Conservation (phyloP, 441 rosid genomes). For the Kokia cookei region DNA sequence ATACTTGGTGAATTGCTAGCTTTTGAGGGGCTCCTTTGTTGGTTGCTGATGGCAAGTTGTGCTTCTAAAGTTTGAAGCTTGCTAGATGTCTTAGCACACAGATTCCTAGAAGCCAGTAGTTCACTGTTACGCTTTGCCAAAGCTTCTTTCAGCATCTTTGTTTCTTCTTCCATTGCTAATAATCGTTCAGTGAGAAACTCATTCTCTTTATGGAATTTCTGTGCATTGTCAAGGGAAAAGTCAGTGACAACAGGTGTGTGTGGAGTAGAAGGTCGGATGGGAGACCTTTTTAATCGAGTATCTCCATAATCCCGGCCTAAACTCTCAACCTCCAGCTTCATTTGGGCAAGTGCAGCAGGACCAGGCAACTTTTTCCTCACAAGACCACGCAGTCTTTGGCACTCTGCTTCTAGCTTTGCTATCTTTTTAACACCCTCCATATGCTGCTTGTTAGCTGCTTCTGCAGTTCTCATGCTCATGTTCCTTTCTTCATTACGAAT, state of each 20-base stretch:
- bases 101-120: slow-evolving; percentile 79
- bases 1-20: slow-evolving; percentile 74
- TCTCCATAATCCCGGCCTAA: slow-evolving; percentile 84
- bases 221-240: slow-evolving; percentile 60
- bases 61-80: slow-evolving; percentile 76
- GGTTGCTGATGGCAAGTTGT: slow-evolving; percentile 36
- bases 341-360: slow-evolving; percentile 98
- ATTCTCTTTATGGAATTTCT: slow-evolving; percentile 69
- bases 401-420: slow-evolving; percentile 87
- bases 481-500: slow-evolving; percentile 97
- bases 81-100: slow-evolving; percentile 73
- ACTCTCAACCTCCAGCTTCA: slow-evolving; percentile 93
- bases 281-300: slow-evolving; percentile 63
- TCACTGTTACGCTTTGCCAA: slow-evolving; percentile 89
- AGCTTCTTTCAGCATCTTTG: slow-evolving; percentile 97
- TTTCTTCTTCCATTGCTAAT: slow-evolving; percentile 86
- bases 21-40: slow-evolving; percentile 49
- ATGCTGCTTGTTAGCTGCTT: slow-evolving; percentile 82
- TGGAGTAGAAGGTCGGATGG: slow-evolving; percentile 63
- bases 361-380: slow-evolving; percentile 97
- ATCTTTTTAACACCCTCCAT: slow-evolving; percentile 90
- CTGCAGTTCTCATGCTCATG: slow-evolving; percentile 90
- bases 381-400: slow-evolving; percentile 83
- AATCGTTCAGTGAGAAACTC: slow-evolving; percentile 80
- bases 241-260: slow-evolving; percentile 57